Evolutionary conservation across 805 yeast genomes (phyloP).

Genomic region (Myxozyma nipponensis): DNA sequence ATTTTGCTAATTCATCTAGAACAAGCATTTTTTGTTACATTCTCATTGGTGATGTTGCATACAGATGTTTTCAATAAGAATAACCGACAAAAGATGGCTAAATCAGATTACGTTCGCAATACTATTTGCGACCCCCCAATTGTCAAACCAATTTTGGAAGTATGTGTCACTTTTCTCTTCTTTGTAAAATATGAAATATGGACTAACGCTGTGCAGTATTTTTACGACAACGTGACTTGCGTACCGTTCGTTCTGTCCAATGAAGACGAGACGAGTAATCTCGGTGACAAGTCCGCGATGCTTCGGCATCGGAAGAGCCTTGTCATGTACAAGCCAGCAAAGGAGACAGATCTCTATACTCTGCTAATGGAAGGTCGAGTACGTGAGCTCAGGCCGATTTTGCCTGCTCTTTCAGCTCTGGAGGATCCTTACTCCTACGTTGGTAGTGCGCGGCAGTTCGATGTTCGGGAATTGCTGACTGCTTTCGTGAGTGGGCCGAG

Average conservation of each 20-base stretch:
- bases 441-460: conserved; percentile 27
- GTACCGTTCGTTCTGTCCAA: conserved; percentile 52
- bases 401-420: conserved; percentile 28
- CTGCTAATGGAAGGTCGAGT: conserved; percentile 35
- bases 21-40: conserved; percentile 58
- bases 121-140: conserved; percentile 33
- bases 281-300: conserved; percentile 8
- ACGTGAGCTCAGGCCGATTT: conserved; percentile 36
- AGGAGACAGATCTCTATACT: conserved; percentile 40
- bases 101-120: conserved; percentile 55
- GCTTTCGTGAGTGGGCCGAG: conserved; percentile 35
- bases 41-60: conserved; percentile 65
- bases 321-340: conserved; percentile 33
- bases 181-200: conserved; percentile 34
- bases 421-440: conserved; percentile 34
- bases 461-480: conserved; percentile 31
- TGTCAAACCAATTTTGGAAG: conserved; percentile 38
- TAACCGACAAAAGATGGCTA: conserved; percentile 65
- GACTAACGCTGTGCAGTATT: conserved; percentile 41
- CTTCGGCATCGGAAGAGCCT: conserved; percentile 37
- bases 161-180: conserved; percentile 37
- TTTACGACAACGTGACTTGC: conserved; percentile 62
- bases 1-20: conserved; percentile 37
- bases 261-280: conserved; percentile 32
- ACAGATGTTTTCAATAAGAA: conserved; percentile 68